Evolutionary conservation across 2,329 filamentous ascomycete genomes (phyloP).

Genomic region (Dothidotthia symphoricarpi): DNA sequence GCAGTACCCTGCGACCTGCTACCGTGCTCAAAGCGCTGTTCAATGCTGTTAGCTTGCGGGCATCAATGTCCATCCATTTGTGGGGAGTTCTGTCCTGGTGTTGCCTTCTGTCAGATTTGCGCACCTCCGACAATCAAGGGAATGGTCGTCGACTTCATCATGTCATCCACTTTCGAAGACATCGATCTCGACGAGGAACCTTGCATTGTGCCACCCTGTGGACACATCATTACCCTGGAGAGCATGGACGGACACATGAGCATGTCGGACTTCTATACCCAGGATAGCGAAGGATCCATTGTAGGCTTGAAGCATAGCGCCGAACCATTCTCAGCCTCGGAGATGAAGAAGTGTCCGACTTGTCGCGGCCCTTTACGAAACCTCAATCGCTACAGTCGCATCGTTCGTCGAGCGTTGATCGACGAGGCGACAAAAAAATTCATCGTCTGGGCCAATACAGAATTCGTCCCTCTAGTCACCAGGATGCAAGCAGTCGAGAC

Average conservation of each 20-base stretch:
- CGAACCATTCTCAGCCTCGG: constrained; percentile 13
- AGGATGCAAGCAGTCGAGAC: constrained; percentile 14
- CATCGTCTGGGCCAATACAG: constrained; percentile 29
- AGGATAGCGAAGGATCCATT: constrained; percentile 18
- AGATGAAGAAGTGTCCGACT: constrained; percentile 34
- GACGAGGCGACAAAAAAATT: constrained; percentile 42
- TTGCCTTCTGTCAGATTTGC: constrained; percentile 25
- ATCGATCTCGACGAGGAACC: constrained; percentile 32
- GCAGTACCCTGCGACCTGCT: constrained; percentile 33
- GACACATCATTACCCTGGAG: constrained; percentile 35
- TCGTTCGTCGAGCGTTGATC: constrained; percentile 41
- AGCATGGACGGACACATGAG: constrained; percentile 31
- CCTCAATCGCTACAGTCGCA: constrained; percentile 39
- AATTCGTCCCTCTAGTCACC: constrained; percentile 25
- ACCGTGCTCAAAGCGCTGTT: constrained; percentile 33
- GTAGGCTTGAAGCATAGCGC: constrained; percentile 24
- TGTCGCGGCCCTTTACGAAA: constrained; percentile 35
- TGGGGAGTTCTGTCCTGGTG: constrained; percentile 26
- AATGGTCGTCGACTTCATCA: constrained; percentile 25
- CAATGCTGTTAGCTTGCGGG: constrained; percentile 24
- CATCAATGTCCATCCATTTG: constrained; percentile 37
- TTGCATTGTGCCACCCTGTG: constrained; percentile 25
- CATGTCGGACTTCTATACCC: constrained; percentile 26
- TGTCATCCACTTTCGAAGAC: constrained; percentile 22
- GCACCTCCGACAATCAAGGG: constrained; percentile 12